These are phyloP conservation scores for Coemansia furcata DNA, from an alignment of 192 early-diverging fungal genomes.

Conservation along the genomic window DNA sequence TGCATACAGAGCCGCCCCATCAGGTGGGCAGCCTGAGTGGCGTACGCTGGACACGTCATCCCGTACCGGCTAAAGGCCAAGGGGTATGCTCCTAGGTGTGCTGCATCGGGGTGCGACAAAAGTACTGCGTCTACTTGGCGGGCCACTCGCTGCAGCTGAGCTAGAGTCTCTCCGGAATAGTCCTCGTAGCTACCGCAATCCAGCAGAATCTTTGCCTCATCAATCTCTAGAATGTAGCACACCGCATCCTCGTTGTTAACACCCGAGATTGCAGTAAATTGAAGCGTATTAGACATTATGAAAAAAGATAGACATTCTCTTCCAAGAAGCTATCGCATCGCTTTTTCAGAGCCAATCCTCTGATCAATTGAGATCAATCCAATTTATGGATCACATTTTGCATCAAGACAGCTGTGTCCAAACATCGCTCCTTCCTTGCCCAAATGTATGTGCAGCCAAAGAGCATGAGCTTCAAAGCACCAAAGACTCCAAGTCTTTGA, in stretches of 20 bases:
- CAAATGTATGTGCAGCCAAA: too few relatives aligned
- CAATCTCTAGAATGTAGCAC: constrained; percentile 91
- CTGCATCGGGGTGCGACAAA: constrained; percentile 83
- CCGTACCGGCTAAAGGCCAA: constrained; percentile 77
- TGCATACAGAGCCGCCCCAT: constrained; percentile 85
- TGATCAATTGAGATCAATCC: too few relatives aligned
- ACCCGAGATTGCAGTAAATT: constrained; percentile 86
- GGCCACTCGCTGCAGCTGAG: constrained; percentile 71
- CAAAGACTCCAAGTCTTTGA: neutral
- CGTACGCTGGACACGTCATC: constrained; percentile 82
- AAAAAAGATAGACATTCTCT: too few relatives aligned
- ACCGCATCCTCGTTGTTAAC: constrained; percentile 80
- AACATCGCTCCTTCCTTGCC: too few relatives aligned
- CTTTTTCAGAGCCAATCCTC: too few relatives aligned
- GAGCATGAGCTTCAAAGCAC: too few relatives aligned
- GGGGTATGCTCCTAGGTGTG: constrained; percentile 83
- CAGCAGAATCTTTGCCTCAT: constrained; percentile 87
- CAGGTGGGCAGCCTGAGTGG: constrained; percentile 87
- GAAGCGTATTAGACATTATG: constrained; percentile 56
- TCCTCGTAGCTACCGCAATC: constrained; percentile 91
- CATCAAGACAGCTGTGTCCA: too few relatives aligned
- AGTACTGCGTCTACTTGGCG: constrained; percentile 87
- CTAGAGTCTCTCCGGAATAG: constrained; percentile 71
- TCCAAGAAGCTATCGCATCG: too few relatives aligned
- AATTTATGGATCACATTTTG: too few relatives aligned